These are phyloP conservation scores for Diplocarpon rosae DNA, from an alignment of 2,329 filamentous ascomycete species.

Conservation along the genomic window DNA sequence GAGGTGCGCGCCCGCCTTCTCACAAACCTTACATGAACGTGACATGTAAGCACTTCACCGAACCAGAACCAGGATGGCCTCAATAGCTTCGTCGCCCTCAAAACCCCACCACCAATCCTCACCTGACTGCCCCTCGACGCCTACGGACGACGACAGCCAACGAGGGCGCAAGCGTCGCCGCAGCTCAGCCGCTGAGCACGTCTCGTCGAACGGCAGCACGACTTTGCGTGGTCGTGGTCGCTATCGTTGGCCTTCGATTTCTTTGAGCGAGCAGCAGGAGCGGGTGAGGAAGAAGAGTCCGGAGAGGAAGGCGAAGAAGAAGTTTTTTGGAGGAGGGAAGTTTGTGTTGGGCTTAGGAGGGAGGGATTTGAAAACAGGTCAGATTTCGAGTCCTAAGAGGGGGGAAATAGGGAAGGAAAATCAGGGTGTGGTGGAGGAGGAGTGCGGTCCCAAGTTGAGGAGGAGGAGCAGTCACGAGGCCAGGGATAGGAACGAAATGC, in stretches of 20 bases:
- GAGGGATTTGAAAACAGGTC: constrained; percentile 13
- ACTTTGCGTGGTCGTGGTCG: constrained; percentile 23
- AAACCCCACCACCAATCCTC: background rate
- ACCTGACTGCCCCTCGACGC: constrained; percentile 5
- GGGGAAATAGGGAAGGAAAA: background rate
- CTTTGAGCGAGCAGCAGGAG: background rate
- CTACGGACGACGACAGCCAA: constrained; percentile 13
- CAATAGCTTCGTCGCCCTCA: background rate
- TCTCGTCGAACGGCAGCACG: constrained; percentile 13
- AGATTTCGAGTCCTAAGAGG: constrained; percentile 11
- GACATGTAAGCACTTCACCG: background rate
- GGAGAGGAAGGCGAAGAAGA: constrained; percentile 13
- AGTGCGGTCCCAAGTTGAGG: constrained; percentile 9
- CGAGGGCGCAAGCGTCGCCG: constrained; percentile 25
- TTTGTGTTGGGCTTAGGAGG: background rate
- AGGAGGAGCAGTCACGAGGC: constrained; percentile 3
- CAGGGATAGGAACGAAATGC: no score
- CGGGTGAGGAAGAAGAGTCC: background rate
- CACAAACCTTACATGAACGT: background rate
- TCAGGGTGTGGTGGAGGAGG: background rate
- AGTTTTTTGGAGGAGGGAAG: background rate
- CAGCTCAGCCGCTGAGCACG: constrained; percentile 8
- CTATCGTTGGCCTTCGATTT: constrained; percentile 10
- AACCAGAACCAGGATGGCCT: background rate
- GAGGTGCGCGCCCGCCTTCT: background rate